phyloP scores from a whole-genome alignment of 1,284 basidiomycete species.

The Salmacisia buchloeana region DNA sequence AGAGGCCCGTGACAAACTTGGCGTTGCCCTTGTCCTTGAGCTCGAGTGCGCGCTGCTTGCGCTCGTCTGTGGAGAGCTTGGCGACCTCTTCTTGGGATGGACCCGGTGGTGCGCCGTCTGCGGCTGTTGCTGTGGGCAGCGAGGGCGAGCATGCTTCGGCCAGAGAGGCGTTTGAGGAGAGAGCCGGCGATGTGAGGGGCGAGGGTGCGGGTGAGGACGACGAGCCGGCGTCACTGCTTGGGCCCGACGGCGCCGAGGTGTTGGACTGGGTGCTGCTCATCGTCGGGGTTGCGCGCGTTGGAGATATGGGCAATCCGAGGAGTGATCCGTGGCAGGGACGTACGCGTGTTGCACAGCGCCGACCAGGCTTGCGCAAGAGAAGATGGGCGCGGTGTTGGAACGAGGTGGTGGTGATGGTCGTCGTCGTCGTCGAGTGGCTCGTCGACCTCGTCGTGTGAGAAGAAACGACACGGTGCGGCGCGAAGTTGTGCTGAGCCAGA shows the following conservation, averaged over 20 bases:
- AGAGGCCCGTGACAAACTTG: conserved; percentile 37
- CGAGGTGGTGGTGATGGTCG: no score
- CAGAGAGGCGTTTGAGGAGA: conserved; percentile 1
- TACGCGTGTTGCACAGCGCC: no score
- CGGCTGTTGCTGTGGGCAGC: background rate
- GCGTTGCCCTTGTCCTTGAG: conserved; percentile 44
- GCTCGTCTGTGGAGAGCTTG: conserved; percentile 22
- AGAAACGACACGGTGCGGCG: no score
- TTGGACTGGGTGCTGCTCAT: no score
- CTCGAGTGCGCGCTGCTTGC: conserved; percentile 23
- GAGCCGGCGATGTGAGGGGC: conserved; percentile 6
- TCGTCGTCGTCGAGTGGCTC: no score
- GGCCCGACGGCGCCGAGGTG: background rate
- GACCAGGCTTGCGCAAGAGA: no score
- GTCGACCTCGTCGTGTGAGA: no score
- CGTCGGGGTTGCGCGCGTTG: background rate
- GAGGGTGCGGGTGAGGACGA: conserved; percentile 7
- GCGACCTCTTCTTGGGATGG: background rate
- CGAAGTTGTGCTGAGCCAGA: no score
- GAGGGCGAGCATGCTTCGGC: background rate
- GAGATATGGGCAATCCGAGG: no score
- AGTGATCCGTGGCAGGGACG: background rate
- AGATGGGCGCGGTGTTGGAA: no score
- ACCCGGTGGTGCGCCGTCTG: background rate
- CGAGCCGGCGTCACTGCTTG: background rate